These are phyloP conservation scores for Aspergillus campestris DNA, from an alignment of 495 filamentous ascomycete genomes.

Conservation along the genomic window DNA sequence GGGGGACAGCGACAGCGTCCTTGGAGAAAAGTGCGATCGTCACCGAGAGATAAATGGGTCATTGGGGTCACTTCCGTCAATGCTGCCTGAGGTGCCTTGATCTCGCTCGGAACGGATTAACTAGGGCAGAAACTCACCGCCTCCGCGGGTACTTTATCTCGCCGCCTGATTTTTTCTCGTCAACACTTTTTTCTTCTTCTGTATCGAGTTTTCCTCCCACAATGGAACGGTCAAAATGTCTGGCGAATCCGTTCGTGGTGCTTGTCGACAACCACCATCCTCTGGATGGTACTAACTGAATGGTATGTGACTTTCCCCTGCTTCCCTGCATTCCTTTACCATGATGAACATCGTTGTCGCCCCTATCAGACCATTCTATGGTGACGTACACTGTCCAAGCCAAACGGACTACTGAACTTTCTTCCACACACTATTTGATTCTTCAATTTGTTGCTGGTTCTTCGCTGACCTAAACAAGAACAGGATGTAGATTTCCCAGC, in stretches of 20 bases:
- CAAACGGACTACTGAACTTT: slow-evolving; percentile 78
- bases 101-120: slow-evolving; percentile 19
- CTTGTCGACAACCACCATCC: too few species aligned
- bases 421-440: slow-evolving; percentile 10
- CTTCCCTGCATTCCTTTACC: slow-evolving; percentile 18
- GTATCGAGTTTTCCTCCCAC: slow-evolving; percentile 11
- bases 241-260: slow-evolving; percentile 2
- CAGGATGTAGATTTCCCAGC: not conserved
- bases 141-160: slow-evolving; percentile 20
- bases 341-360: slow-evolving; percentile 89
- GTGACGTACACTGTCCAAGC: slow-evolving; percentile 85
- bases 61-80: too few species aligned
- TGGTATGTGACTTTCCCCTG: slow-evolving; percentile 25
- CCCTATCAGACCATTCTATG: slow-evolving; percentile 81
- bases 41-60: too few species aligned
- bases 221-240: slow-evolving; percentile 1
- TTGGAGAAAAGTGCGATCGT: too few species aligned
- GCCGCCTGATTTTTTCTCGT: slow-evolving; percentile 18
- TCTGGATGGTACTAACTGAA: slow-evolving; percentile 9
- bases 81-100: too few species aligned
- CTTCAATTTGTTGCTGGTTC: slow-evolving; percentile 4
- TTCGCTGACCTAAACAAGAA: slow-evolving; percentile 17
- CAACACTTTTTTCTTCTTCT: slow-evolving; percentile 15
- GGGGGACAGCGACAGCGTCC: too few species aligned
- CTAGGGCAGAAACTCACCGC: slow-evolving; percentile 24